phyloP scores from a whole-genome alignment of 371 early-diverging fungal genomes.

The Rhizopus delemar region DNA sequence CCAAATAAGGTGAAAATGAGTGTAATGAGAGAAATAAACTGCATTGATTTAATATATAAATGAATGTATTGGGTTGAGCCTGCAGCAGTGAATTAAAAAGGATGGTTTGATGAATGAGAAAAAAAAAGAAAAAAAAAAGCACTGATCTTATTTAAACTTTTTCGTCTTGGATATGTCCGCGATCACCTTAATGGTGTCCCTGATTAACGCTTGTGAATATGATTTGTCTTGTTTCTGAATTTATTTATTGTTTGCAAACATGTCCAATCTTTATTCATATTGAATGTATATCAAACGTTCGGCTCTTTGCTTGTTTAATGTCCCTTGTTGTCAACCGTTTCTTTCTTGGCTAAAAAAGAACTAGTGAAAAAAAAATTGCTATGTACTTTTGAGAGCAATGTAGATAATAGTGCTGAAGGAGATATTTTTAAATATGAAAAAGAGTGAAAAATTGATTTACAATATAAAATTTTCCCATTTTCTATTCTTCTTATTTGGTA shows the following conservation, averaged over 20 bases:
- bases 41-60: conserved; percentile 11
- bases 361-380: too few relatives aligned
- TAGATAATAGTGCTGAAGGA: too few relatives aligned
- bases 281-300: not conserved
- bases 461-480: too few relatives aligned
- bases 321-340: too few relatives aligned
- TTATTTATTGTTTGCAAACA: not conserved
- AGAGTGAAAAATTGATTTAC: too few relatives aligned
- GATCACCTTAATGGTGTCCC: not conserved
- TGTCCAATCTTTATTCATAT: not conserved
- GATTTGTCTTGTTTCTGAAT: conserved; percentile 6
- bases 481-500: too few relatives aligned
- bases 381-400: too few relatives aligned
- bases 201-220: not conserved
- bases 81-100: conserved; percentile 2
- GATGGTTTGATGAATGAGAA: not conserved
- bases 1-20: conserved; percentile 21
- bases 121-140: conserved; percentile 2
- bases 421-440: too few relatives aligned
- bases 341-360: too few relatives aligned
- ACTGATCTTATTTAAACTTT: not conserved
- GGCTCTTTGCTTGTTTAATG: not conserved
- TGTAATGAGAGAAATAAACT: conserved; percentile 15
- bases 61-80: conserved; percentile 5
- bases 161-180: not conserved